phyloP scores from a whole-genome alignment of 2,329 filamentous ascomycete genomes.

The Penicillium oxalicum region DNA sequence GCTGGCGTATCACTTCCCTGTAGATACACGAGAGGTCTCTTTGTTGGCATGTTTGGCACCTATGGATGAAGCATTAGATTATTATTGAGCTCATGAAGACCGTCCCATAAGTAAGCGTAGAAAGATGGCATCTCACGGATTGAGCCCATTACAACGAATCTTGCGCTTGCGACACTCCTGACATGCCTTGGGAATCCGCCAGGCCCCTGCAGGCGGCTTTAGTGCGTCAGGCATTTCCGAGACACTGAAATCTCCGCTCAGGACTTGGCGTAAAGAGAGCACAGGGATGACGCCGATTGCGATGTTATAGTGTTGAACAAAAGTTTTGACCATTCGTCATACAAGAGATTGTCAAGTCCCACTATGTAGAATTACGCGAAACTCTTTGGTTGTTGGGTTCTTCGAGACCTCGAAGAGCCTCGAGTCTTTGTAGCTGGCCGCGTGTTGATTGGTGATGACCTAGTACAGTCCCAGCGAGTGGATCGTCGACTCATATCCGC shows the following conservation, averaged over 20 bases:
- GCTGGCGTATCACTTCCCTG: constrained; percentile 33
- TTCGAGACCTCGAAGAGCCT: no score
- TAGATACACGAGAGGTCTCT: constrained; percentile 32
- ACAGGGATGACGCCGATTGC: not conserved
- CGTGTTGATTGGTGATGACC: no score
- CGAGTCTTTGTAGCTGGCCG: no score
- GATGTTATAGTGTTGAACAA: no score
- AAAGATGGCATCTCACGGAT: constrained; percentile 23
- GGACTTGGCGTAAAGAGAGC: not conserved
- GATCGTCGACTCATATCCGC: constrained; percentile 4
- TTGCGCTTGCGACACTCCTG: constrained; percentile 40
- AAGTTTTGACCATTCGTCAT: no score
- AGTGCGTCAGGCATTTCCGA: constrained; percentile 23
- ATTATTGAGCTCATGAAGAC: not conserved
- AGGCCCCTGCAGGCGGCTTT: constrained; percentile 17
- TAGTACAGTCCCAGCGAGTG: not conserved
- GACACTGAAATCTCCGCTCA: not conserved
- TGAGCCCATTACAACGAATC: constrained; percentile 36
- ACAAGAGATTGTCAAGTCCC: no score
- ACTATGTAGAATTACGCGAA: no score
- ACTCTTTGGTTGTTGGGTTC: no score
- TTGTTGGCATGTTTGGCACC: constrained; percentile 34
- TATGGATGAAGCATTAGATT: not conserved
- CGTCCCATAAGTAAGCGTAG: not conserved
- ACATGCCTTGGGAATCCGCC: constrained; percentile 37